These are phyloP conservation scores for Plectosphaerella cucumerina DNA, from an alignment of 2,329 filamentous ascomycete genomes.

Conservation along the genomic window DNA sequence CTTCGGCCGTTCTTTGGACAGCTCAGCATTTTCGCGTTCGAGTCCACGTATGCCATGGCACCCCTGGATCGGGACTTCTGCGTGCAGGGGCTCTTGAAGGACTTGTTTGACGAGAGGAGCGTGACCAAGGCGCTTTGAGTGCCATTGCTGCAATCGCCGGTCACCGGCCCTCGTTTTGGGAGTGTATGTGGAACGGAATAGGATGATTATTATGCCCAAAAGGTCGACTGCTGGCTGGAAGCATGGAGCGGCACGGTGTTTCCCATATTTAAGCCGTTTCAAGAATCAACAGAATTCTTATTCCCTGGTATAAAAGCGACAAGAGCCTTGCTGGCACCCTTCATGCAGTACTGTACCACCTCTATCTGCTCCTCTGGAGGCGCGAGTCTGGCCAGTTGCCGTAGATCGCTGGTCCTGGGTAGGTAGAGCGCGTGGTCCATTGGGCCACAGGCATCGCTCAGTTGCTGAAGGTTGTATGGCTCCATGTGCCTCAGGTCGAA, in stretches of 20 bases:
- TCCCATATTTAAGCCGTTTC: too few species aligned
- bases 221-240: too few species aligned
- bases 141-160: too few species aligned
- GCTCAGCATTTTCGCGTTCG: constrained; percentile 89
- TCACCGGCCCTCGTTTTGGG: too few species aligned
- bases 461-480: constrained; percentile 68
- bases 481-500: constrained; percentile 86
- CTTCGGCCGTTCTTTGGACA: constrained; percentile 86
- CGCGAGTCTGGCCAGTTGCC: constrained; percentile 64
- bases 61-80: constrained; percentile 62
- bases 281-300: too few species aligned
- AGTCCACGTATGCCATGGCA: constrained; percentile 85
- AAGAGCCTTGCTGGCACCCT: constrained; percentile 80
- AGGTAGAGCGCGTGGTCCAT: constrained; percentile 72
- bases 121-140: constrained; percentile 55
- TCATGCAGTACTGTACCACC: constrained; percentile 87
- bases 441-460: constrained; percentile 58
- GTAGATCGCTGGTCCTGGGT: constrained; percentile 78
- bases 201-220: too few species aligned
- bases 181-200: too few species aligned
- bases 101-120: constrained; percentile 75
- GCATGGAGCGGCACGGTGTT: too few species aligned
- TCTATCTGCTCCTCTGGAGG: constrained; percentile 55
- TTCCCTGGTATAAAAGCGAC: constrained; percentile 54
- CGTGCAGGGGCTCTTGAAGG: constrained; percentile 59